A percentile compares a stretch with the other conserved stretches of the same genome.
phyloP scores from a whole-genome alignment of 345 rosid species.

The Brassica incana region DNA sequence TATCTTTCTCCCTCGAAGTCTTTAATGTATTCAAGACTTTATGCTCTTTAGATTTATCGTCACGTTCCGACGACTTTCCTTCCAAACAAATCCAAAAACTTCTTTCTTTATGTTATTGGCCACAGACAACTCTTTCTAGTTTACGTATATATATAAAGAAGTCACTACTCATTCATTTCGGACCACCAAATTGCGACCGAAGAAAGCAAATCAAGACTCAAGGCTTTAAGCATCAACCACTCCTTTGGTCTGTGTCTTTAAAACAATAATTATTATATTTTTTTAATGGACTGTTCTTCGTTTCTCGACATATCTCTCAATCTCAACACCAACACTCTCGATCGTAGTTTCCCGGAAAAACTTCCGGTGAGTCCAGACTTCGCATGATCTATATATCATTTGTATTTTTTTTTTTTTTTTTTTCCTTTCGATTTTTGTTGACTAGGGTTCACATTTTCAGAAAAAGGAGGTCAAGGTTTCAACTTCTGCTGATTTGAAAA shows the following conservation, averaged over 20 bases:
- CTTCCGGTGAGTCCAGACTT: constrained; percentile 47
- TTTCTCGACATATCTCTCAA: constrained; percentile 58
- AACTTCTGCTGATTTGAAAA: constrained; percentile 16
- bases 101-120: not conserved
- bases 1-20: constrained; percentile 4
- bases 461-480: constrained; percentile 37
- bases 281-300: constrained; percentile 37
- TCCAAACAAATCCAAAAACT: constrained; percentile 17
- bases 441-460: constrained; percentile 34
- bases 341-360: constrained; percentile 14
- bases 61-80: constrained; percentile 51
- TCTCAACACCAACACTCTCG: constrained; percentile 53
- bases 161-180: constrained; percentile 32
- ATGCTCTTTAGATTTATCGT: constrained; percentile 23
- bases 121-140: constrained; percentile 6
- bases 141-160: constrained; percentile 25
- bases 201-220: constrained; percentile 28
- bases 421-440: not conserved
- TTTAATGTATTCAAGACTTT: constrained; percentile 30
- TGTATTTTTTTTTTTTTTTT: not conserved
- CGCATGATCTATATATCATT: not conserved
- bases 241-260: constrained; percentile 10
- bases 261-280: not conserved
- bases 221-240: constrained; percentile 18
- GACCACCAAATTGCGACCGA: constrained; percentile 30